Percentiles rank a stretch among this genome's conserved stretches.
Evolutionary conservation across 2,329 filamentous ascomycete genomes (phyloP).

Genomic region (Huntiella decipiens): DNA sequence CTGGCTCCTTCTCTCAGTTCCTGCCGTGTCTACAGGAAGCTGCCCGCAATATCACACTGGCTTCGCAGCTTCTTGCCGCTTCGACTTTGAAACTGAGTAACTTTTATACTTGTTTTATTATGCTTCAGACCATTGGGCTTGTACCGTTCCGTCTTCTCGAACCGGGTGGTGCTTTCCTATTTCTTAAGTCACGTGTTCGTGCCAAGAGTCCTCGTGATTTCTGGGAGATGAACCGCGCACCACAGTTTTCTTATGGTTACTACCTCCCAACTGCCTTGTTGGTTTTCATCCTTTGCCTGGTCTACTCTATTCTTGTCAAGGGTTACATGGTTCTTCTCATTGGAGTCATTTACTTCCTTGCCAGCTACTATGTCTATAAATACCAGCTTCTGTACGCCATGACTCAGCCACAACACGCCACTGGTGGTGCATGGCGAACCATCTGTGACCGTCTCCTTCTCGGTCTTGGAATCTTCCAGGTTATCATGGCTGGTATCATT

Average conservation of each 20-base stretch:
- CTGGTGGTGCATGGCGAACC: constrained; percentile 87
- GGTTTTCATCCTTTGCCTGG: constrained; percentile 84
- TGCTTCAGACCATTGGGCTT: constrained; percentile 81
- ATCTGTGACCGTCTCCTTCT: constrained; percentile 83
- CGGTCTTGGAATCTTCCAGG: constrained; percentile 71
- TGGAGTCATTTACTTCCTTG: constrained; percentile 63
- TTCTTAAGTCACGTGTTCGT: constrained; percentile 58
- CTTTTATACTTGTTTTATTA: constrained; percentile 89
- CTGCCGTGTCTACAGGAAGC: constrained; percentile 52
- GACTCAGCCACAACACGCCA: constrained; percentile 90
- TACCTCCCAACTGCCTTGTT: constrained; percentile 84
- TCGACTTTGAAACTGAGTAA: constrained; percentile 56
- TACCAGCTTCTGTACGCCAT: constrained; percentile 96
- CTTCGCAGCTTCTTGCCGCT: constrained; percentile 55
- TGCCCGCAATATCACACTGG: constrained; percentile 58
- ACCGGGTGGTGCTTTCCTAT: constrained; percentile 67
- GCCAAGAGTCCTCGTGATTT: constrained; percentile 83
- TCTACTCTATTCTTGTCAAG: constrained; percentile 70
- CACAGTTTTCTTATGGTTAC: constrained; percentile 87
- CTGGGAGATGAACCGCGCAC: constrained; percentile 61
- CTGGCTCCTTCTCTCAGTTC: constrained; percentile 65
- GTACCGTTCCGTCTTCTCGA: constrained; percentile 85
- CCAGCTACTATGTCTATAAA: constrained; percentile 83
- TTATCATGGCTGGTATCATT: constrained; percentile 77
- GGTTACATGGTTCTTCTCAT: constrained; percentile 69